Conservation (phyloP, 2,329 filamentous ascomycete species). For the Aspergillus eucalypticola region DNA sequence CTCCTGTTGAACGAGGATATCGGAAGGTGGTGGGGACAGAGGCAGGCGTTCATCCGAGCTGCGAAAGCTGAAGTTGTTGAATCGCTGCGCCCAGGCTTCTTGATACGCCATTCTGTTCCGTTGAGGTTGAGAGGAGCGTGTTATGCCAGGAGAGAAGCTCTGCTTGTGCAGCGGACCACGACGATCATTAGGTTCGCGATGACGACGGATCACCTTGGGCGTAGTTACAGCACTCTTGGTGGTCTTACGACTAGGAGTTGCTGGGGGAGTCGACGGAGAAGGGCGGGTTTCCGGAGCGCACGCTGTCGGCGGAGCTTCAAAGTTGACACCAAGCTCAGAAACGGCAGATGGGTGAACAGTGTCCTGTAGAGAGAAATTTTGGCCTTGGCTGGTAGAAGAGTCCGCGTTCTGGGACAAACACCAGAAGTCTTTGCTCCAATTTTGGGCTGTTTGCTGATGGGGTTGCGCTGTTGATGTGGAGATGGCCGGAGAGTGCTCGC, state of each 20-base stretch:
- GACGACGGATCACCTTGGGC: conserved; percentile 40
- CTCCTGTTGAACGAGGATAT: conserved; percentile 44
- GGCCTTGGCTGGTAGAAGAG: conserved; percentile 31
- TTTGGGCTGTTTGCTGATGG: conserved; percentile 44
- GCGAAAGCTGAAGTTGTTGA: conserved; percentile 55
- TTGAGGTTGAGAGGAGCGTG: conserved; percentile 54
- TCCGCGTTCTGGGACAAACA: conserved; percentile 53
- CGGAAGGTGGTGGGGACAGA: conserved; percentile 49
- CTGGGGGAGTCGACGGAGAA: conserved; percentile 40
- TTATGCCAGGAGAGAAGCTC: conserved; percentile 54
- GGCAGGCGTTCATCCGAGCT: conserved; percentile 45
- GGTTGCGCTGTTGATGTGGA: conserved; percentile 45
- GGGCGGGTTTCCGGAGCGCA: conserved; percentile 23
- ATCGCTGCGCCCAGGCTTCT: conserved; percentile 54
- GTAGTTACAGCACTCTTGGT: conserved; percentile 39
- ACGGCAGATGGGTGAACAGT: conserved; percentile 40
- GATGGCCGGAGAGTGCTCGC: conserved; percentile 52
- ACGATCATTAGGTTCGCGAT: conserved; percentile 45
- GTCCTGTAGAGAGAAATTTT: conserved; percentile 36
- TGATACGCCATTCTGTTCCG: conserved; percentile 45
- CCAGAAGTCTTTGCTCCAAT: conserved; percentile 57
- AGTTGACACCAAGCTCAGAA: conserved; percentile 33
- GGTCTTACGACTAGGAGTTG: conserved; percentile 39
- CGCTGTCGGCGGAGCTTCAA: conserved; percentile 34
- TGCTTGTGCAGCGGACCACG: conserved; percentile 43